Conservation (phyloP, 768 basidiomycete species). For the button mushroom (Agaricus bisporus) region DNA sequence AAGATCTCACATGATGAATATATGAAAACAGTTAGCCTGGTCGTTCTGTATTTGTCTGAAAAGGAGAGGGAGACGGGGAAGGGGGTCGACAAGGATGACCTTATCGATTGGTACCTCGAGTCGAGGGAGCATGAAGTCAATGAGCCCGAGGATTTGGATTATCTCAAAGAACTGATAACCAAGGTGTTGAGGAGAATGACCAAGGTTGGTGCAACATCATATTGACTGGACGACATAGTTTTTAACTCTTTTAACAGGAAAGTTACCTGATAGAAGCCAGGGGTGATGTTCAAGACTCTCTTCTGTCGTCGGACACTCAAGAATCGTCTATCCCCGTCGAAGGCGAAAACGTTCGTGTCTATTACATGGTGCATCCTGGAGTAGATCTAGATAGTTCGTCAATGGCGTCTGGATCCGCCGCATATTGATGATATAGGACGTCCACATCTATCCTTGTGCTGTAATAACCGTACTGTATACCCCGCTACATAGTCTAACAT, state of each 20-base stretch:
- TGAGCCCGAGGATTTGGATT: slow-evolving; percentile 82
- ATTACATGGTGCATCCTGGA: slow-evolving; percentile 87
- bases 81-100: slow-evolving; percentile 84
- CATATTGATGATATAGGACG: slow-evolving; percentile 5
- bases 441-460: slow-evolving; percentile 10
- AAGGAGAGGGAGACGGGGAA: slow-evolving; percentile 68
- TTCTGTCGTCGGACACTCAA: slow-evolving; percentile 56
- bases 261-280: slow-evolving; percentile 78
- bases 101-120: slow-evolving; percentile 97
- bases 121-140: slow-evolving; percentile 77
- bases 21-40: slow-evolving; percentile 81
- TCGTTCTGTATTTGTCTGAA: slow-evolving; percentile 76
- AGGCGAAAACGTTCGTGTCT: slow-evolving; percentile 60
- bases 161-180: slow-evolving; percentile 82
- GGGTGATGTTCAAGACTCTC: slow-evolving; percentile 78
- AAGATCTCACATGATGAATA: slow-evolving; percentile 96
- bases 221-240: background rate
- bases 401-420: slow-evolving; percentile 27
- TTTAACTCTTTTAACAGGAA: slow-evolving; percentile 43
- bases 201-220: slow-evolving; percentile 51
- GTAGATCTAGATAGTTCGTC: slow-evolving; percentile 67
- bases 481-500: slow-evolving; percentile 5
- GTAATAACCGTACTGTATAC: slow-evolving; percentile 13
- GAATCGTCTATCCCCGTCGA: slow-evolving; percentile 42
- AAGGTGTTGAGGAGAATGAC: slow-evolving; percentile 89